Evolutionary conservation across 2,329 filamentous ascomycete genomes (phyloP).

Genomic region (Aspergillus sp.): DNA sequence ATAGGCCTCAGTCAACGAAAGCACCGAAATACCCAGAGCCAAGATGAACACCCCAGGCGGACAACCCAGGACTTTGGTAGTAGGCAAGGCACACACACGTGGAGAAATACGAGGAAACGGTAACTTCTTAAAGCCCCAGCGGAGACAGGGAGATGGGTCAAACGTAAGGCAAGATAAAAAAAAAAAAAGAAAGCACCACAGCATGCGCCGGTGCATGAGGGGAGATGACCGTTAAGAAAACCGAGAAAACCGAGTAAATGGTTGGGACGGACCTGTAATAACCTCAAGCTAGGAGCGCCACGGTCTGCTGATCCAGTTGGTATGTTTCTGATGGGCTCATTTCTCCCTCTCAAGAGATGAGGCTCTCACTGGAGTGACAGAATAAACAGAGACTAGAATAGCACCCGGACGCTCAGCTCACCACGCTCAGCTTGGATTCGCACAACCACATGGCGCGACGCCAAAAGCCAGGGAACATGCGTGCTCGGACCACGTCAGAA

Average conservation of each 20-base stretch:
- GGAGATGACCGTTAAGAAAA: too few relatives aligned
- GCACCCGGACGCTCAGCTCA: background rate
- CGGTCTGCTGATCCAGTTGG: background rate
- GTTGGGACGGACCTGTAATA: constrained; percentile 1
- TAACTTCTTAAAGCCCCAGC: constrained; percentile 4
- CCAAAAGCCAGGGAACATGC: background rate
- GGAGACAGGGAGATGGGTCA: constrained; percentile 4
- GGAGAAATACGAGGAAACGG: constrained; percentile 20
- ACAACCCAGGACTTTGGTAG: constrained; percentile 1
- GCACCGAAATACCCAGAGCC: constrained; percentile 16
- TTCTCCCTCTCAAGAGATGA: background rate
- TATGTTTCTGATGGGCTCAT: background rate
- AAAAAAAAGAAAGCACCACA: constrained; percentile 2
- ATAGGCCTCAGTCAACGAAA: constrained; percentile 2
- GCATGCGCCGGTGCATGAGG: too few relatives aligned
- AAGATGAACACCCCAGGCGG: constrained; percentile 7
- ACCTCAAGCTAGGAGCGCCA: constrained; percentile 1
- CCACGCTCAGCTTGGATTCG: background rate
- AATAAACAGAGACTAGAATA: background rate
- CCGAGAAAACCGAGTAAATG: too few relatives aligned
- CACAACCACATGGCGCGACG: background rate
- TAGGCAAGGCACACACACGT: constrained; percentile 14
- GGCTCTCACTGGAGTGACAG: background rate
- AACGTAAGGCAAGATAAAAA: constrained; percentile 2
- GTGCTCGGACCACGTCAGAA: background rate